phyloP scores from a whole-genome alignment of 352 stramenopile species.

The Thalassiosira hispida region DNA sequence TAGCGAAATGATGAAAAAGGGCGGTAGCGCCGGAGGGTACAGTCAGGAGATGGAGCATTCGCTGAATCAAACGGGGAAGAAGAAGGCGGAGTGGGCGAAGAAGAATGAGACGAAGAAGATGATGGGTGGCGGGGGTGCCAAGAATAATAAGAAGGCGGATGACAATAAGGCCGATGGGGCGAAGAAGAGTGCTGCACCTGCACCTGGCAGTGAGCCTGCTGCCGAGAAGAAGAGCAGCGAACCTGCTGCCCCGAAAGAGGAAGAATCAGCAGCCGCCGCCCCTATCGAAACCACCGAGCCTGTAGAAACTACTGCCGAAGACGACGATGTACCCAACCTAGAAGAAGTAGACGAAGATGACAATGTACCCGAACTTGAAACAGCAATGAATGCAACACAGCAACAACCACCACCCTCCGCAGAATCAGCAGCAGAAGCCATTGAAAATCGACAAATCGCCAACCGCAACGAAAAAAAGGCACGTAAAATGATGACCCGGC shows the following conservation, averaged over 20 bases:
- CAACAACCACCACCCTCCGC: constrained; percentile 3
- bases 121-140: constrained; percentile 13
- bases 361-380: constrained; percentile 67
- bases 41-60: constrained; percentile 47
- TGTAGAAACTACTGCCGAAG: neutral
- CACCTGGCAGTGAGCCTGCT: too few species aligned
- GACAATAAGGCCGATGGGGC: too few species aligned
- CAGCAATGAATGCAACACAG: constrained; percentile 3
- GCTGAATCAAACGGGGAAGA: constrained; percentile 34
- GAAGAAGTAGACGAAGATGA: constrained; percentile 36
- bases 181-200: too few species aligned
- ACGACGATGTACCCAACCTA: constrained; percentile 11
- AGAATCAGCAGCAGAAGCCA: neutral
- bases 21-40: constrained; percentile 12
- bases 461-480: constrained; percentile 99
- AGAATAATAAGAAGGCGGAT: neutral
- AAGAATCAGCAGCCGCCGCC: neutral
- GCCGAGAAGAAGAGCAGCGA: too few species aligned
- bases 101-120: constrained; percentile 41
- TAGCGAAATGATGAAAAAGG: constrained; percentile 32
- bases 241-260: neutral
- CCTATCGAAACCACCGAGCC: neutral
- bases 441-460: constrained; percentile 66
- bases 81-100: constrained; percentile 45
- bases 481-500: constrained; percentile 98